These are phyloP conservation scores for Clarireedia sp. DNA, from an alignment of 2,329 filamentous ascomycete species.

Conservation along the genomic window DNA sequence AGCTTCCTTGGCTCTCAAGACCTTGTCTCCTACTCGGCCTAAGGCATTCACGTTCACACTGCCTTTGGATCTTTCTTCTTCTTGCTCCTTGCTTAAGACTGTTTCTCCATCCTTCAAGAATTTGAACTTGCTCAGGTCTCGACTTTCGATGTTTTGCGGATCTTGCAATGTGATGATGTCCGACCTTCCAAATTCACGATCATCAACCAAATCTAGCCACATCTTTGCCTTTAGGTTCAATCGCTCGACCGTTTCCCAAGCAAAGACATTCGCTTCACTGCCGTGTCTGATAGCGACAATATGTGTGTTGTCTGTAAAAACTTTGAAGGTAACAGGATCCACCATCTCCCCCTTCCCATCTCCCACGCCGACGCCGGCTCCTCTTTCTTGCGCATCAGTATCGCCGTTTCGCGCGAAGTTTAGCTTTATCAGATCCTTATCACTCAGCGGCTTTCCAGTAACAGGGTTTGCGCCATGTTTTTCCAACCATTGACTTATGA, in stretches of 20 bases:
- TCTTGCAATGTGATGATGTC: conserved; percentile 97
- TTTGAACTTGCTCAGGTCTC: conserved; percentile 83
- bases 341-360: conserved; percentile 71
- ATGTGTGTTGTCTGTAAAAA: conserved; percentile 96
- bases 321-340: conserved; percentile 94
- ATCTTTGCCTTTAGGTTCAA: conserved; percentile 96
- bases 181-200: conserved; percentile 75
- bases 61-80: conserved; percentile 55
- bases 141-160: conserved; percentile 76
- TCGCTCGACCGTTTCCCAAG: conserved; percentile 89
- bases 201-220: conserved; percentile 85
- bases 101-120: conserved; percentile 76
- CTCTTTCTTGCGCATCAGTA: conserved; percentile 39
- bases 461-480: conserved; percentile 92
- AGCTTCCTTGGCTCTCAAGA: conserved; percentile 83
- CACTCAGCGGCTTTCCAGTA: conserved; percentile 68
- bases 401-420: conserved; percentile 89
- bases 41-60: conserved; percentile 74
- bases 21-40: conserved; percentile 72
- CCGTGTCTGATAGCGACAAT: conserved; percentile 78
- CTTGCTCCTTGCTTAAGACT: conserved; percentile 60
- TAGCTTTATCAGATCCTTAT: conserved; percentile 79
- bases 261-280: conserved; percentile 88
- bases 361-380: conserved; percentile 44
- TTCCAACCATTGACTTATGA: conserved; percentile 89